A percentile compares a stretch with the other conserved stretches of the same genome.
phyloP scores from a whole-genome alignment of 164 flowering plant species.

The Liriodendron chinense region DNA sequence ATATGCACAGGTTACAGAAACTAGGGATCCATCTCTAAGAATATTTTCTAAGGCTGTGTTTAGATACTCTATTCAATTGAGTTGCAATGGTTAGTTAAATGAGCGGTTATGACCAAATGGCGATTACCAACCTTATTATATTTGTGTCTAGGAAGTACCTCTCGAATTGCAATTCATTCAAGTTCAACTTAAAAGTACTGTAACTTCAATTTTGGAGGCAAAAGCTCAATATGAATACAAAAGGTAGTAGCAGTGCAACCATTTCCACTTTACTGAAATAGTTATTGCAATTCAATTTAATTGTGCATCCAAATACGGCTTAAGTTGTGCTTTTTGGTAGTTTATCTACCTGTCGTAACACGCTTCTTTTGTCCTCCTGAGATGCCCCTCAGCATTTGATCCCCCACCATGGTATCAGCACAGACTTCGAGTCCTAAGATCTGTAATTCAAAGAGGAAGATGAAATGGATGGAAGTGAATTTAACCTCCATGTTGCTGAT shows the following conservation, averaged over 20 bases:
- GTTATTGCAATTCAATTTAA: too few species aligned
- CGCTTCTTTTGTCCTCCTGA: constrained; percentile 30
- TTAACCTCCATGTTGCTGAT: background rate
- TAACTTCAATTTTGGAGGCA: too few species aligned
- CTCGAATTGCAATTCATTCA: too few species aligned
- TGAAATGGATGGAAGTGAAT: background rate
- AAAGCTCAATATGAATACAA: background rate
- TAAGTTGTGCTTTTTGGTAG: background rate
- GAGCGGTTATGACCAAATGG: too few species aligned
- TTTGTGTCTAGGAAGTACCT: too few species aligned
- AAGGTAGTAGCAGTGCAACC: too few species aligned
- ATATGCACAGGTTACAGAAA: background rate
- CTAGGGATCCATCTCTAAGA: background rate
- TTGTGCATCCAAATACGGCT: too few species aligned
- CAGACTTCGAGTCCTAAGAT: constrained; percentile 27
- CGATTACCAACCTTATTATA: too few species aligned
- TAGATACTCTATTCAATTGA: background rate
- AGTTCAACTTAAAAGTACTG: too few species aligned
- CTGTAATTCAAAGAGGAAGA: constrained; percentile 4
- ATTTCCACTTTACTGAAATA: too few species aligned
- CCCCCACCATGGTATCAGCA: constrained; percentile 30
- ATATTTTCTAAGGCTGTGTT: background rate
- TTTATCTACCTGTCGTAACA: constrained; percentile 23
- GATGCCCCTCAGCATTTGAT: constrained; percentile 26
- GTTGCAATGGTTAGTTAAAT: background rate